Evolutionary conservation across 1,139 yeast genomes (phyloP).

Genomic region (Hanseniaspora uvarum): DNA sequence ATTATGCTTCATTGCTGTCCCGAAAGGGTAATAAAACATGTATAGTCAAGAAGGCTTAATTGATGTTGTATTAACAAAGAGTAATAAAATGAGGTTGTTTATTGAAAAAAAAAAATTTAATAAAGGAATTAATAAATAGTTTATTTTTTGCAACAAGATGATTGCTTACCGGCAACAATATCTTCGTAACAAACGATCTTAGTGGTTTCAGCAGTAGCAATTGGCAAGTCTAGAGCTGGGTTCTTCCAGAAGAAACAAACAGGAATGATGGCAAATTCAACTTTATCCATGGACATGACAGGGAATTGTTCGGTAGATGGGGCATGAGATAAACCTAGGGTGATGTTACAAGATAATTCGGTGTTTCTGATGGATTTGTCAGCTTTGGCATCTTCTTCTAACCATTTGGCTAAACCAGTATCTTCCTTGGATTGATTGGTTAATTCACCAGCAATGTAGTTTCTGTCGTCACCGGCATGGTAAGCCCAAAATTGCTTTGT

Average conservation of each 20-base stretch:
- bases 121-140: conserved; percentile 1
- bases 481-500: conserved; percentile 55
- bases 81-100: neutral
- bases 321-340: conserved; percentile 76
- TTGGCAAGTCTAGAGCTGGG: conserved; percentile 77
- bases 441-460: conserved; percentile 56
- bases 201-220: conserved; percentile 60
- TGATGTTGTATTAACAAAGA: neutral
- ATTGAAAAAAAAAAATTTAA: neutral
- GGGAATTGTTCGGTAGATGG: conserved; percentile 90
- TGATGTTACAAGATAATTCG: conserved; percentile 78
- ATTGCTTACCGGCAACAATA: conserved; percentile 14
- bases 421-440: conserved; percentile 50
- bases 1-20: no score
- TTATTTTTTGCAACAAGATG: neutral
- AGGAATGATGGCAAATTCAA: conserved; percentile 60
- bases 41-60: neutral
- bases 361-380: conserved; percentile 55
- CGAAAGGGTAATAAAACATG: no score
- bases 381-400: conserved; percentile 46
- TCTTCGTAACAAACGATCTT: conserved; percentile 44
- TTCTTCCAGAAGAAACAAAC: conserved; percentile 69
- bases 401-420: conserved; percentile 49
- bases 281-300: conserved; percentile 79
- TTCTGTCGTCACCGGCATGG: conserved; percentile 45